These are phyloP conservation scores for Paraglomus occultum DNA, from an alignment of 192 early-diverging fungal species.

Conservation along the genomic window DNA sequence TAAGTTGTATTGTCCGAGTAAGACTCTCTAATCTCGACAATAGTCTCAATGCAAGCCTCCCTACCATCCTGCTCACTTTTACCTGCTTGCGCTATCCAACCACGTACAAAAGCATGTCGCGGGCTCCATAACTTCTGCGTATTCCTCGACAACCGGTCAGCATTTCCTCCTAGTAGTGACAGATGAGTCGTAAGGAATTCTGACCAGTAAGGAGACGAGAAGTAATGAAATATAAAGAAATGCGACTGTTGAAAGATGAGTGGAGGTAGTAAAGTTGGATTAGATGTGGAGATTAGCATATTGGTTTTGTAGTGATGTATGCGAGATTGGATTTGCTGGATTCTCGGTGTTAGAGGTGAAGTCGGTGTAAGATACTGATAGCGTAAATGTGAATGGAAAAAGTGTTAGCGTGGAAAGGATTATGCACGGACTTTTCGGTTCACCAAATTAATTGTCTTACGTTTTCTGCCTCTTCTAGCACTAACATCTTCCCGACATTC, in stretches of 20 bases:
- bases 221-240: not conserved
- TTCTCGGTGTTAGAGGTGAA: not conserved
- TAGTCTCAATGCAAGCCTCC: too few species aligned
- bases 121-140: not conserved
- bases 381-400: too few species aligned
- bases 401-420: not conserved
- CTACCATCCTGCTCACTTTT: too few species aligned
- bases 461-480: slow-evolving; percentile 13
- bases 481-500: not conserved
- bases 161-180: not conserved
- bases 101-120: too few species aligned
- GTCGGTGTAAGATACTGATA: not conserved
- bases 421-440: not conserved
- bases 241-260: slow-evolving; percentile 3
- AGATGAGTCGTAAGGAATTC: slow-evolving; percentile 5
- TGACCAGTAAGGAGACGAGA: slow-evolving; percentile 14
- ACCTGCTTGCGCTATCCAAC: too few species aligned
- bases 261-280: not conserved
- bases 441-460: not conserved
- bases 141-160: not conserved
- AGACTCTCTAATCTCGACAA: too few species aligned
- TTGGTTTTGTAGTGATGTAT: not conserved
- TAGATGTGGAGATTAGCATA: not conserved
- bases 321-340: slow-evolving; percentile 7
- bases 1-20: too few species aligned